Evolutionary conservation across 2,329 filamentous ascomycete species (phyloP).

Genomic region (Cladosporium sp.): DNA sequence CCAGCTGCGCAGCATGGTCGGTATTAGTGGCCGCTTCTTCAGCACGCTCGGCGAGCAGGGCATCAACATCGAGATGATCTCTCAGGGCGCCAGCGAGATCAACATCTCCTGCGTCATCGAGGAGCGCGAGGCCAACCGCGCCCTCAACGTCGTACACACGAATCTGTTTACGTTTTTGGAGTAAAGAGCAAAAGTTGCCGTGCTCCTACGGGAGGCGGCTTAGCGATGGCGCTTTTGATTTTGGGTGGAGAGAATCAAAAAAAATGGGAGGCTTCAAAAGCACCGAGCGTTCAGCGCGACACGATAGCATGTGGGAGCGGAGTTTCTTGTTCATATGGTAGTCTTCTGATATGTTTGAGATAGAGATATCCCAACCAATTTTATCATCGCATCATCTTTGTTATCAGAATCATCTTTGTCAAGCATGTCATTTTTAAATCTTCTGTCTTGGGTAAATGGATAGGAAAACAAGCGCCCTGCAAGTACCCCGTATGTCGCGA

Average conservation of each 20-base stretch:
- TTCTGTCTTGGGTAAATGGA: too few relatives aligned
- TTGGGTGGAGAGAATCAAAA: neutral
- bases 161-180: slow-evolving; percentile 95
- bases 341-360: too few relatives aligned
- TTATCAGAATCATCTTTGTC: too few relatives aligned
- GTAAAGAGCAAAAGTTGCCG: slow-evolving; percentile 30
- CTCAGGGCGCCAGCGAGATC: slow-evolving; percentile 96
- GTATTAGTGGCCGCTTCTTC: slow-evolving; percentile 91
- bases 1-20: slow-evolving; percentile 94
- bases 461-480: too few relatives aligned
- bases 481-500: too few relatives aligned
- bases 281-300: neutral
- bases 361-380: too few relatives aligned
- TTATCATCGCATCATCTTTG: too few relatives aligned
- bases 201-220: slow-evolving; percentile 1
- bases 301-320: too few relatives aligned
- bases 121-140: slow-evolving; percentile 80
- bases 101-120: slow-evolving; percentile 98
- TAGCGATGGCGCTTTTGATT: slow-evolving; percentile 9
- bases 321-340: too few relatives aligned
- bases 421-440: too few relatives aligned
- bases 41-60: slow-evolving; percentile 86
- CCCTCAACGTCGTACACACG: slow-evolving; percentile 93
- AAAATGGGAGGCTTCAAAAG: neutral
- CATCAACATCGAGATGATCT: slow-evolving; percentile 99